phyloP scores from a whole-genome alignment of 352 stramenopile species.

The Pythium oligandrum region DNA sequence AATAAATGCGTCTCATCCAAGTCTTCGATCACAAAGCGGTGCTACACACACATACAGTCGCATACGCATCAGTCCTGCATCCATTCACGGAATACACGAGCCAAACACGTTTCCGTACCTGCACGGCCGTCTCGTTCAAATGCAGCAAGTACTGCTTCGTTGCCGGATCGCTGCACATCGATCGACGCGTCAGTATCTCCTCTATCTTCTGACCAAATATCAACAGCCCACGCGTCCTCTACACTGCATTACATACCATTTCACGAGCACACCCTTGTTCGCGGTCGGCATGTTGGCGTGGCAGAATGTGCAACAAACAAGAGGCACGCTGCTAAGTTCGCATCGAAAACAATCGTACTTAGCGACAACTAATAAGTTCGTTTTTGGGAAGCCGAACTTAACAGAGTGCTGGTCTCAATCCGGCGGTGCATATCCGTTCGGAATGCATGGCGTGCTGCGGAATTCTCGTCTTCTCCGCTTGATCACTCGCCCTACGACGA shows the following conservation, averaged over 20 bases:
- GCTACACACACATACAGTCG: conserved; percentile 21
- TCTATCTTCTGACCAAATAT: not conserved
- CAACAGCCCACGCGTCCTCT: too few species aligned
- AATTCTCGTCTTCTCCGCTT: too few species aligned
- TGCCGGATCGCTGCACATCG: conserved; percentile 50
- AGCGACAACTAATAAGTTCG: conserved; percentile 6
- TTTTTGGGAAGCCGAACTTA: conserved; percentile 1
- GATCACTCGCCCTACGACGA: too few species aligned
- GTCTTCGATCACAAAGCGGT: conserved; percentile 86
- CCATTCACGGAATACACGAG: not conserved
- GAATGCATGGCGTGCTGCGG: too few species aligned
- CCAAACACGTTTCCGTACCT: conserved; percentile 25
- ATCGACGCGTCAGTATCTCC: conserved; percentile 5
- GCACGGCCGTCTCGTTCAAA: conserved; percentile 78
- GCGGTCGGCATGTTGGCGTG: conserved; percentile 56
- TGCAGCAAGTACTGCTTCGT: conserved; percentile 86
- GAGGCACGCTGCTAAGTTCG: too few species aligned
- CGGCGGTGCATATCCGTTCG: too few species aligned
- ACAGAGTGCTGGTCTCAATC: conserved; percentile 6
- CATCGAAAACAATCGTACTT: too few species aligned
- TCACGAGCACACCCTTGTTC: conserved; percentile 82
- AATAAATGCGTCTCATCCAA: conserved; percentile 83
- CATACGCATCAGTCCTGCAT: not conserved
- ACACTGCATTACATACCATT: conserved; percentile 44
- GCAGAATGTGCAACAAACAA: not conserved